Base-by-base conservation (phyloP, 768 basidiomycete genomes). In the Rhodotorula toruloides region DNA sequence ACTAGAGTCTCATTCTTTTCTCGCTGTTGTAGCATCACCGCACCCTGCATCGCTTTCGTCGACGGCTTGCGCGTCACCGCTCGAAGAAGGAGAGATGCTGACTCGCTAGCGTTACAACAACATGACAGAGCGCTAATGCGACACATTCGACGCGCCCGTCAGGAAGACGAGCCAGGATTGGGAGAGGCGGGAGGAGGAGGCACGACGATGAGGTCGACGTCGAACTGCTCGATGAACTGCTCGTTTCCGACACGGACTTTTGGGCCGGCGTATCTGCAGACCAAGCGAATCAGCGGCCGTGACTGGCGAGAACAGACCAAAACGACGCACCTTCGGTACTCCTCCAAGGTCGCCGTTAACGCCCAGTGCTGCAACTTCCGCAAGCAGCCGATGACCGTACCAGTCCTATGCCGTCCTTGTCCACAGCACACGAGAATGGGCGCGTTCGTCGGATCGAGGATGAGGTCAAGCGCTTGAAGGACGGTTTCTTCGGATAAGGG, bases 201-300 rank as follows among this genome's bases (percentile, higher is more conserved):
- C 12, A 58, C 63, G 10, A 16, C 5, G 27, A 48, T 37, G 27
- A 65, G 50, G 36, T 54, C 44, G 43, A 65, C 44, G 25, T 59
- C 77, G 55, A 79, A 79, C 21, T 78, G 73, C 72, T 79, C 78
- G 62, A 79, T 78, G 62, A 79, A 79, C 78, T 79, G 78, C 64
- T 79, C 78, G 68, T 79, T 79, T 48, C 77, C 57, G 17, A 77
- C 72, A 37, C 78, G 73, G 14, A 79, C 78, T 64, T 78, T 78
- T 47, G 76, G 74, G 2, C 78, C 78, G 4, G 78, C 77, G 59
- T 77, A 71, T 16, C 61, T 54, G 37, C 42, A 12, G 37, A 19
- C 12, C 2, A 3, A 5, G 25, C 8, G n/a, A 17, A 32, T 46
- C 32, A 58, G 56, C 22, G 29, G 8, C 31, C 27, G 22, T 44